These are phyloP conservation scores for Picea abies DNA, from an alignment of 83 land plant genomes.

Conservation along the genomic window DNA sequence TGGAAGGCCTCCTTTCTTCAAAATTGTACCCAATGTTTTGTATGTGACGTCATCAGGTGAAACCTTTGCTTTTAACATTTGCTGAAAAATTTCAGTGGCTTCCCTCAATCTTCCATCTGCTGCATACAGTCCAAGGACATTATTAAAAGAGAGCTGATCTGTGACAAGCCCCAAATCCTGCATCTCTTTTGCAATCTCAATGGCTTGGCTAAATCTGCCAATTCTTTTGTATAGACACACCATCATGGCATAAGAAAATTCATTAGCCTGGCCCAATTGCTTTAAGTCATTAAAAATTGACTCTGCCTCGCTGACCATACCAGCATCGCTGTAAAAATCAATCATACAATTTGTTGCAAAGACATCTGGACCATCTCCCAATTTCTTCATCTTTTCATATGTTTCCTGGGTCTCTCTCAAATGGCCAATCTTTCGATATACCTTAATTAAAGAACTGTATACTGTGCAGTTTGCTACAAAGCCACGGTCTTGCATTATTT, in stretches of 20 bases:
- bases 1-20: constrained; percentile 59
- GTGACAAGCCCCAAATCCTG: constrained; percentile 50
- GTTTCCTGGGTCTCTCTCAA: too few species aligned
- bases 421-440: too few species aligned
- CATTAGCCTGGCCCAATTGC: constrained; percentile 35
- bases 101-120: constrained; percentile 47
- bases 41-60: constrained; percentile 63
- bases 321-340: too few species aligned
- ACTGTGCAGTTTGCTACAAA: too few species aligned
- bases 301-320: constrained; percentile 61
- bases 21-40: constrained; percentile 46
- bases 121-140: constrained; percentile 60
- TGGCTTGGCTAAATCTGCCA: constrained; percentile 56
- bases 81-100: constrained; percentile 45
- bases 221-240: constrained; percentile 60
- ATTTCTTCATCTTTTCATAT: too few species aligned
- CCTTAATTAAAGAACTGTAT: too few species aligned
- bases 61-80: constrained; percentile 37
- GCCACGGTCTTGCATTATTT: too few species aligned
- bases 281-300: constrained; percentile 43
- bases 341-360: too few species aligned
- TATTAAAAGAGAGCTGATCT: constrained; percentile 60
- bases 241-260: constrained; percentile 77
- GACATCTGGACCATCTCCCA: too few species aligned
- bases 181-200: constrained; percentile 51